Evolutionary conservation across 2,329 filamentous ascomycete species (phyloP).

Genomic region (Neobulgaria alba): DNA sequence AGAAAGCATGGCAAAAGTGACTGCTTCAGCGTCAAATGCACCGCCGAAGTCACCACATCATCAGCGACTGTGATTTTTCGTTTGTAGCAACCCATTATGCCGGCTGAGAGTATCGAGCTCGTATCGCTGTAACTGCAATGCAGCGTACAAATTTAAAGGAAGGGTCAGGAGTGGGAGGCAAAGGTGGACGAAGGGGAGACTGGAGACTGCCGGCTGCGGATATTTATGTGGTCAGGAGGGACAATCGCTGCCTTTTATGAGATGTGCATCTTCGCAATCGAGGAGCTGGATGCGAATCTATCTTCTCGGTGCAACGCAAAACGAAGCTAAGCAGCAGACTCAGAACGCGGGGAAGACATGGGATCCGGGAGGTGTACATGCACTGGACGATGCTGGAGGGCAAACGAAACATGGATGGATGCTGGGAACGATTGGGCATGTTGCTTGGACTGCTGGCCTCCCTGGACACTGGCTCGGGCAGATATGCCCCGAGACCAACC

Average conservation of each 20-base stretch:
- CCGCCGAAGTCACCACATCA: conserved; percentile 29
- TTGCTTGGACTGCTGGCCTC: not conserved
- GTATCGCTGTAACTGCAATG: too few relatives aligned
- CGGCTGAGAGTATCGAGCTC: not conserved
- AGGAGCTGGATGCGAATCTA: too few relatives aligned
- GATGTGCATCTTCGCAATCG: too few relatives aligned
- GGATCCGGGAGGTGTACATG: not conserved
- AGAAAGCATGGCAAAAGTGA: conserved; percentile 26
- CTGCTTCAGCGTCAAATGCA: conserved; percentile 28
- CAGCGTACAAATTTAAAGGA: too few relatives aligned
- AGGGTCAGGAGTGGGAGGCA: too few relatives aligned
- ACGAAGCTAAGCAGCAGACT: not conserved
- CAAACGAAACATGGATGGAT: not conserved
- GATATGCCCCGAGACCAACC: not conserved
- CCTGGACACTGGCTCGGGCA: not conserved
- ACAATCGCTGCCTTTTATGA: not conserved
- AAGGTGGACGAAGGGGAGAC: too few relatives aligned
- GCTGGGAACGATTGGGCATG: too few relatives aligned
- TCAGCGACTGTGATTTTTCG: conserved; percentile 29
- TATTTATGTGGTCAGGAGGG: not conserved
- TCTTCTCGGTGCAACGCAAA: not conserved
- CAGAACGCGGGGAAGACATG: not conserved
- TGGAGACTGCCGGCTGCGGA: too few relatives aligned
- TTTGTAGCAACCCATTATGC: conserved; percentile 26
- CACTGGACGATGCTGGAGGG: not conserved